Base-by-base conservation (phyloP, 169 alveolate genomes). In the Perkinsus chesapeaki region DNA sequence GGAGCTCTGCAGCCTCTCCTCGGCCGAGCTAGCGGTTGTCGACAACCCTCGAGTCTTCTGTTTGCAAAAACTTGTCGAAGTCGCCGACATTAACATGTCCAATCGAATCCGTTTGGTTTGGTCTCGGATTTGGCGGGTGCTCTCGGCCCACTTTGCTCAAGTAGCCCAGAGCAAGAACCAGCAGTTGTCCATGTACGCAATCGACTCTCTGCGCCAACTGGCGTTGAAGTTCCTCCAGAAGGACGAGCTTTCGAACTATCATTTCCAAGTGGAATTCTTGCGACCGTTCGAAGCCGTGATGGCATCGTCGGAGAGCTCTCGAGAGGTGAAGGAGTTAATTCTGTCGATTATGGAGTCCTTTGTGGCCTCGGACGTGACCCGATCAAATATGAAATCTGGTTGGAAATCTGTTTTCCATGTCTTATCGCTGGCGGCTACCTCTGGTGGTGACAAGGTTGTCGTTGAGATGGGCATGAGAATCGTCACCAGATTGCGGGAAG, bases 41-140 rank as follows among this genome's bases (percentile, higher is more conserved):
- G 96, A 94, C 10, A 92, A 95, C 92, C 97, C 98, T 39, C 96
- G 97, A 92, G 95, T 96, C 91, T 98, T 97, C 95, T 94, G 96
- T 60, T 96, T 98, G 39, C 97, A 97, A 92, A 97, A 96, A 93
- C 93, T 98, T 19, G 98, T 97, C 0, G 98, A 97, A 94, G 98
- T 97, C 0, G 97, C 99, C 10, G 98, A 97, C 93, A 94, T 95
- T 91, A 97, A 97, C 92, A 97, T 98, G 98, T 91, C 36, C 39
- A 95, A 96, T 39, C 93, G 99, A 92, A 95, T 97, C 12, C 94
- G 98, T 90, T 94, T 95, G 93, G 96, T 95, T 39, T 97, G 98
- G 98, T 93, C 95, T 48, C 95, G 95, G 93, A 96, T 97, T 38
- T 98, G 99, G 99, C 94, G 96, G 39, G 93, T 94, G 31, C 92